Conservation (phyloP, 179 eudicot species). For the Monotropa hypopitys region DNA sequence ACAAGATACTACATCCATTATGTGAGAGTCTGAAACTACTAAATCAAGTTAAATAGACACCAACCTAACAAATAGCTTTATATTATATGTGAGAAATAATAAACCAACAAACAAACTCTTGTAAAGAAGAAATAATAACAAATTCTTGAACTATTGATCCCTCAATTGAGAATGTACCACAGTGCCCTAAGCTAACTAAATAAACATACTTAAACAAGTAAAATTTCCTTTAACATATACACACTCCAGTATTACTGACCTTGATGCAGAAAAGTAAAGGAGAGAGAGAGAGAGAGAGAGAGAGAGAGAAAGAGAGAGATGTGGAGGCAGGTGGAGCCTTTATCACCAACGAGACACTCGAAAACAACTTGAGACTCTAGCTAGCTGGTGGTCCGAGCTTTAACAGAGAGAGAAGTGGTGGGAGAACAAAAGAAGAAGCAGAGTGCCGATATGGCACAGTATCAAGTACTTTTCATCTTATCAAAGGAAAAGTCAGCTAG, state of each 20-base stretch:
- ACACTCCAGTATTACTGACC: neutral
- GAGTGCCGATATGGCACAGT: constrained; percentile 3
- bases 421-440: neutral
- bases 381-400: neutral
- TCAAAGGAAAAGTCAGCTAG: constrained; percentile 2
- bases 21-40: too few species aligned
- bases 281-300: neutral
- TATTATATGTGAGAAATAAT: too few species aligned
- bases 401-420: neutral
- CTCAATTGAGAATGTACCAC: too few species aligned
- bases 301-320: neutral
- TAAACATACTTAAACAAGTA: neutral
- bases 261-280: neutral
- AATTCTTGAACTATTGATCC: too few species aligned
- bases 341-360: neutral
- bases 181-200: neutral
- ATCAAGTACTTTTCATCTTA: constrained; percentile 11
- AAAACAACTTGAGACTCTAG: constrained; percentile 5
- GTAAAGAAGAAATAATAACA: too few species aligned
- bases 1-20: too few species aligned
- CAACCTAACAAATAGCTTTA: too few species aligned
- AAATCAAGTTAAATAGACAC: too few species aligned
- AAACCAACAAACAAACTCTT: too few species aligned
- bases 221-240: neutral
- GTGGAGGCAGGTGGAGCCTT: neutral